Evolutionary conservation across 352 stramenopile species (phyloP).

Genomic region (Phytophthora sp.): DNA sequence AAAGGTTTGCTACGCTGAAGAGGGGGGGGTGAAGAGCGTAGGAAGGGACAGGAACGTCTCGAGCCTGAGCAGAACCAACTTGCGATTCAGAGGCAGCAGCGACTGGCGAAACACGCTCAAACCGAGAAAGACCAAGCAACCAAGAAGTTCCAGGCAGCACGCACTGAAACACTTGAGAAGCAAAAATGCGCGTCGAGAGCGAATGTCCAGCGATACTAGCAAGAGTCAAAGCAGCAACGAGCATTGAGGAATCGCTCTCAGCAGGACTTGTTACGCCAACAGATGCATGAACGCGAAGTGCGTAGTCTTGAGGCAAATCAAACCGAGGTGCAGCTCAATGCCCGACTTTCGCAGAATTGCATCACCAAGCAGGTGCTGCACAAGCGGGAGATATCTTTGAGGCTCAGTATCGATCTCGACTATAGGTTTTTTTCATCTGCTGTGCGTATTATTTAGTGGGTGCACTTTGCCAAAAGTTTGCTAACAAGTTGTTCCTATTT

Average conservation of each 20-base stretch:
- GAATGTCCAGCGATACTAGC: slow-evolving; percentile 57
- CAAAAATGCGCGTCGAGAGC: slow-evolving; percentile 68
- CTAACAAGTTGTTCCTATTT: slow-evolving; percentile 4
- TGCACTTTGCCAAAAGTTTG: too few relatives aligned
- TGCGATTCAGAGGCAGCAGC: slow-evolving; percentile 71
- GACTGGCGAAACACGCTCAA: slow-evolving; percentile 62
- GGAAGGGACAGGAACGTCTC: slow-evolving; percentile 59
- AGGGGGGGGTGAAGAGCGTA: slow-evolving; percentile 63
- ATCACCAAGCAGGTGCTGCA: slow-evolving; percentile 47
- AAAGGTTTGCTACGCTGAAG: slow-evolving; percentile 53
- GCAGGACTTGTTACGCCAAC: slow-evolving; percentile 67
- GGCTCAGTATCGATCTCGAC: slow-evolving; percentile 75
- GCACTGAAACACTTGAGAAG: slow-evolving; percentile 48
- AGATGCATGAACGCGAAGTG: slow-evolving; percentile 75
- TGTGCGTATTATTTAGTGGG: too few relatives aligned
- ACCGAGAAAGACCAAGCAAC: slow-evolving; percentile 48
- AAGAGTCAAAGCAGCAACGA: slow-evolving; percentile 64
- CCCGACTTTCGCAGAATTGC: slow-evolving; percentile 70
- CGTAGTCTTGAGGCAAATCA: slow-evolving; percentile 70
- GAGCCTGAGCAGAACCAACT: slow-evolving; percentile 67
- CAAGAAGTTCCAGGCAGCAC: slow-evolving; percentile 60
- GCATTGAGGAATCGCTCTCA: slow-evolving; percentile 57
- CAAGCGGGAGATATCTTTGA: slow-evolving; percentile 58
- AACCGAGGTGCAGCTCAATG: slow-evolving; percentile 81
- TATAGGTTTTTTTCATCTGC: too few relatives aligned